phyloP scores from a whole-genome alignment of 1,284 basidiomycete genomes.

The Flammula alnicola region DNA sequence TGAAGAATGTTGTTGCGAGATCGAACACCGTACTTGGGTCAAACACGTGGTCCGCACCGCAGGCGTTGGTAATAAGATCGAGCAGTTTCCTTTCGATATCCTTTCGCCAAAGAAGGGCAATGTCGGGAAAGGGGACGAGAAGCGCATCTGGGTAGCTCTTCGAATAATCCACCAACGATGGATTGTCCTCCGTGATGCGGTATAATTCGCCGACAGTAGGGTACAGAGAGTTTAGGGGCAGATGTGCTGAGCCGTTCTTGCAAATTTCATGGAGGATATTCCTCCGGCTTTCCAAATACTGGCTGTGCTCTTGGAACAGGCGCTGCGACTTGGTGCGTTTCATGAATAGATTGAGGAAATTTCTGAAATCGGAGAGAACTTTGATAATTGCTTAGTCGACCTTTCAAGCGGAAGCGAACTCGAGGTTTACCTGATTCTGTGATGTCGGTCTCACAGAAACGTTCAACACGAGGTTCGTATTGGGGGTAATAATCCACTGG shows the following conservation, averaged over 20 bases:
- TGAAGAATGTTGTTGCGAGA: conserved; percentile 12
- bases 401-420: too few species aligned
- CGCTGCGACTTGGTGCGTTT: too few species aligned
- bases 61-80: background rate
- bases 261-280: background rate
- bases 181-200: background rate
- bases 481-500: background rate
- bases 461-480: background rate
- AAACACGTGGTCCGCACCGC: background rate
- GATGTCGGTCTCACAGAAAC: background rate
- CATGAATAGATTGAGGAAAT: too few species aligned
- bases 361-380: too few species aligned
- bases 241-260: background rate
- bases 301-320: background rate
- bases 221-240: background rate
- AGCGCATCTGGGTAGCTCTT: background rate
- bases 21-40: conserved; percentile 3
- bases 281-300: background rate
- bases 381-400: too few species aligned
- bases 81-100: background rate
- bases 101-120: background rate
- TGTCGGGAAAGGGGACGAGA: background rate
- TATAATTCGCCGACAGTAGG: background rate
- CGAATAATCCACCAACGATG: conserved; percentile 1
- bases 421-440: too few species aligned